Percentiles rank a stretch among this genome's conserved stretches.
Conservation (phyloP, 805 yeast genomes). For the Saccharomycopsis babjevae region DNA sequence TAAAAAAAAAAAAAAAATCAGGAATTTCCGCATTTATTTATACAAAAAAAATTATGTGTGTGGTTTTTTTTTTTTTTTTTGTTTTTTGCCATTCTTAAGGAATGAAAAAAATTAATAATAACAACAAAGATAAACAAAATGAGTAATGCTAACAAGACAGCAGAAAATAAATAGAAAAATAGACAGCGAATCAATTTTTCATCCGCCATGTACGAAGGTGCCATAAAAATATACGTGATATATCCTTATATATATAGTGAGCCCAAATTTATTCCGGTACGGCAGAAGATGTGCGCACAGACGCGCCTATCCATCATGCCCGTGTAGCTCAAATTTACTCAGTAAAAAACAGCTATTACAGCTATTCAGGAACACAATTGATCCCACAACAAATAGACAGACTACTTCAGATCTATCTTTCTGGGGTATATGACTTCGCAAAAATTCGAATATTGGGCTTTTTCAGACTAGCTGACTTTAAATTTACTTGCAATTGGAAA, state of each 20-base stretch:
- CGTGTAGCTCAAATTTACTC: not conserved
- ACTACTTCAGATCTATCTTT: no score
- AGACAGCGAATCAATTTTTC: not conserved
- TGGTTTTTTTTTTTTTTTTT: not conserved
- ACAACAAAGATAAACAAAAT: not conserved
- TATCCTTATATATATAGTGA: no score
- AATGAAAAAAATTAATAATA: not conserved
- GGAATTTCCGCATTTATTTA: slow-evolving; percentile 1
- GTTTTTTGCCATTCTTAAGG: not conserved
- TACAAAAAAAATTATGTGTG: not conserved
- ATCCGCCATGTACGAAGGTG: not conserved
- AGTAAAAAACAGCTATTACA: no score
- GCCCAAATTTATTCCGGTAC: no score
- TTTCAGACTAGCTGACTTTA: no score
- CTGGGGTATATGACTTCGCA: no score
- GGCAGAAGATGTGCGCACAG: not conserved
- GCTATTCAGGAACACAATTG: no score
- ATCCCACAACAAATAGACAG: no score
- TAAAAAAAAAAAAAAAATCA: not conserved
- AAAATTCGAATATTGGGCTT: no score
- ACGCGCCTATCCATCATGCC: not conserved
- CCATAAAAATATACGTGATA: no score
- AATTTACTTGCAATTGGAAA: no score
- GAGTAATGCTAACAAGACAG: not conserved
- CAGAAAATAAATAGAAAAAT: not conserved